phyloP scores from a whole-genome alignment of 352 stramenopile genomes.

The Thraustochytrium striatum region DNA sequence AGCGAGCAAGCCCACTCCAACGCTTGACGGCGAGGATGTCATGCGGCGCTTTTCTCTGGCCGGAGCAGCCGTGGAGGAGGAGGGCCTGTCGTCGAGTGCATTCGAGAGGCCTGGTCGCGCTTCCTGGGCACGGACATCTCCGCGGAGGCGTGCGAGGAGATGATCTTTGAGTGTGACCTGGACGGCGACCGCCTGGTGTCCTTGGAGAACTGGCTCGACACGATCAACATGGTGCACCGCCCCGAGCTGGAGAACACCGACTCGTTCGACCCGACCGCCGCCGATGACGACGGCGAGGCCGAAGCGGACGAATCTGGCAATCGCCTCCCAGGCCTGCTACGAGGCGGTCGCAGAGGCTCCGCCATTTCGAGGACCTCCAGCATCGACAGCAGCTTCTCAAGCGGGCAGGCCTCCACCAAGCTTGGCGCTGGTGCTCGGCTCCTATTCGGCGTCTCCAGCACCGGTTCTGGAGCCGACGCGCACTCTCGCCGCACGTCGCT shows the following conservation, averaged over 20 bases:
- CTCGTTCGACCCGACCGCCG: too few species aligned
- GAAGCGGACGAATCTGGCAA: too few species aligned
- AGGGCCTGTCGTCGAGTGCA: background rate
- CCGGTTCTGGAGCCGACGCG: too few species aligned
- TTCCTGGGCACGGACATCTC: conserved; percentile 2
- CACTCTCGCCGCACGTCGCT: too few species aligned
- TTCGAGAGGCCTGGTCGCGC: conserved; percentile 2
- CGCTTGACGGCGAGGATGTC: background rate
- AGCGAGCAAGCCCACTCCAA: background rate
- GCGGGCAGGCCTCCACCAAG: too few species aligned
- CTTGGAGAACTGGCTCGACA: conserved; percentile 23
- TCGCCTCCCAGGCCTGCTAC: too few species aligned
- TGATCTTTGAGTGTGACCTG: conserved; percentile 36
- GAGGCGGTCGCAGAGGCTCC: too few species aligned
- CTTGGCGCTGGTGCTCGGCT: too few species aligned
- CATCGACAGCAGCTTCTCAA: too few species aligned
- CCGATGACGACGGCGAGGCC: too few species aligned
- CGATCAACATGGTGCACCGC: conserved; percentile 1
- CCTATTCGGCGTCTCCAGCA: too few species aligned
- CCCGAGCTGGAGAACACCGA: conserved; percentile 10
- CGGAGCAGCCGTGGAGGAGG: background rate
- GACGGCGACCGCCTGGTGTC: conserved; percentile 15
- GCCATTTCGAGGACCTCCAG: too few species aligned
- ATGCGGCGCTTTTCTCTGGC: background rate
- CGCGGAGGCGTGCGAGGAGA: conserved; percentile 28